Base-by-base conservation (phyloP, 169 alveolate genomes). In the Cryptosporidium felis region DNA sequence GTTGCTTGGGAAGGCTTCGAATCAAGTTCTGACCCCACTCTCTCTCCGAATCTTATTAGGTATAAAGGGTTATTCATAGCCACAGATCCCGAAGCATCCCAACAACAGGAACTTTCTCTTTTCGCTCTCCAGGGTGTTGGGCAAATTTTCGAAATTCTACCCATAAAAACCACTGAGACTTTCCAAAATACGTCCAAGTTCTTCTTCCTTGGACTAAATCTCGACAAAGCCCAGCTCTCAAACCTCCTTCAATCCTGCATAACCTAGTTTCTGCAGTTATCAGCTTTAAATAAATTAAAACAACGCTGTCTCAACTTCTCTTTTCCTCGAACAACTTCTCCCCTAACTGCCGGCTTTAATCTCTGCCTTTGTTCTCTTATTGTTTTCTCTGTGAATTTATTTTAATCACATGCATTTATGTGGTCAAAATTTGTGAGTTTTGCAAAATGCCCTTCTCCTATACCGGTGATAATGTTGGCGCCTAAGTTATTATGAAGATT, bases 71-170 rank as follows among this genome's bases (percentile, higher is more conserved):
- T 91, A 21, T 91, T 91, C 58, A 46, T 21, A 6, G 92, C 91
- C 30, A 32, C 8, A 5, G 79, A 79, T 47, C 90, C 74, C 32
- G 41, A 74, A 38, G 38, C n/a, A 59, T 10, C 34, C 66, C 14
- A n/a, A 62, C 2, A 62, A 44, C 36, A 28, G 5, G 89, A 89
- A 67, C 60, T 5, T 34, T 2, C 16, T 26, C 46, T 63, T 42
- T 81, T 40, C 49, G 90, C 90, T 34, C 53, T 91, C 36, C 94
- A 91, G 79, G 94, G 94, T 0, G 92, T 91, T 16, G 94, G 94
- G 32, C 79, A 66, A 60, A 28, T 90, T 18, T 91, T 85, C 80
- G 94, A 91, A 74, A 82, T 91, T 14, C 47, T 42, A 21, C 90
- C 81, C 34, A 59, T 82, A 12, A 88, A 88, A 14, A 51, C 30